Conservation (phyloP, 768 basidiomycete genomes). For the Boletellus emodensis region DNA sequence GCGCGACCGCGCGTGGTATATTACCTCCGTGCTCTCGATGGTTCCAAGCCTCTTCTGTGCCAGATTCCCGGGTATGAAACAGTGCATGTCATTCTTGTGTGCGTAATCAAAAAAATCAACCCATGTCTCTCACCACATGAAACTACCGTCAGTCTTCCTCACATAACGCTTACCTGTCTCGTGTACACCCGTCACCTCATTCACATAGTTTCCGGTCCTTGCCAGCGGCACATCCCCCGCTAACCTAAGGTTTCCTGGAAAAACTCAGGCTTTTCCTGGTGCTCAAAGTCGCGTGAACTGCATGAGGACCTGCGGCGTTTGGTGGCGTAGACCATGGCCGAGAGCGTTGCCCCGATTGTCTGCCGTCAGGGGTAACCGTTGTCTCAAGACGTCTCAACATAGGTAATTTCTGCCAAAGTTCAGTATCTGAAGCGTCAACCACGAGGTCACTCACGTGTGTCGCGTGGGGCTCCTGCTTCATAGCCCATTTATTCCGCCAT, state of each 20-base stretch:
- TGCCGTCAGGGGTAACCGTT: conserved; percentile 43
- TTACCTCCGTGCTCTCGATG: conserved; percentile 4
- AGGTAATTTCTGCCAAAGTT: conserved; percentile 27
- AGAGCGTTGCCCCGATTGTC: conserved; percentile 31
- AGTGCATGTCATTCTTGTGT: conserved; percentile 6
- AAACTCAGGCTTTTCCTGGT: conserved; percentile 17
- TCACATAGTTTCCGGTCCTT: background rate
- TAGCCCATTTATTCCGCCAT: conserved; percentile 51
- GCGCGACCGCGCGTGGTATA: conserved; percentile 2
- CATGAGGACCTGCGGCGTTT: conserved; percentile 18
- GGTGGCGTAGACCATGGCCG: conserved; percentile 25
- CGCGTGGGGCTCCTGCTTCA: conserved; percentile 21
- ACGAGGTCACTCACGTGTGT: conserved; percentile 18
- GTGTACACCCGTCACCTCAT: background rate
- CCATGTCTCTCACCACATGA: conserved; percentile 10
- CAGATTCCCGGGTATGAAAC: conserved; percentile 27
- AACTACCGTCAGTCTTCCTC: conserved; percentile 4
- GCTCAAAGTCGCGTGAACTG: conserved; percentile 14
- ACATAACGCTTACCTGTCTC: conserved; percentile 10
- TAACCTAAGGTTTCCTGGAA: conserved; percentile 5
- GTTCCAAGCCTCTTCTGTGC: conserved; percentile 3
- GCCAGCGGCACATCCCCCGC: conserved; percentile 12
- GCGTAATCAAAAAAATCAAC: conserved; percentile 21
- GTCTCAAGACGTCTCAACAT: conserved; percentile 44
- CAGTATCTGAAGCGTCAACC: conserved; percentile 6